These are phyloP conservation scores for Ophiosphaerella narmari DNA, from an alignment of 2,329 filamentous ascomycete genomes.

Conservation along the genomic window DNA sequence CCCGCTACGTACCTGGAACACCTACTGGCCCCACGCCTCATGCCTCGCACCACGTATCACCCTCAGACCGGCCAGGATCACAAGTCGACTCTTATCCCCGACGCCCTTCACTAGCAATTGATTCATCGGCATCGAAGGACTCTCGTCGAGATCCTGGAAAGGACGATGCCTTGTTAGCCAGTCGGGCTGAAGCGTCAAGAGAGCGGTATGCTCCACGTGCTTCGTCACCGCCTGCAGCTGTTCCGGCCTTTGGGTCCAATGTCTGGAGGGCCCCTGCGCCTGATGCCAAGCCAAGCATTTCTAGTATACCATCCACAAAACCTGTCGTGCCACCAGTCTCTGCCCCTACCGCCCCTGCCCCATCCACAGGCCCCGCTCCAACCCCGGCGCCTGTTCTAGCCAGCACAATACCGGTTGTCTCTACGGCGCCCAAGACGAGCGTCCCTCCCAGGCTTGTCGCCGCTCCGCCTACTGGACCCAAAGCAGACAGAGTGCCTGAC, in stretches of 20 bases:
- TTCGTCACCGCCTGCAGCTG: conserved; percentile 59
- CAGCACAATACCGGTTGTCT: conserved; percentile 7
- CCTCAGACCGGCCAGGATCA: conserved; percentile 37
- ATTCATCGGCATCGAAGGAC: conserved; percentile 39
- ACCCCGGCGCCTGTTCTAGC: conserved; percentile 23
- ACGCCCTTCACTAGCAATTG: conserved; percentile 43
- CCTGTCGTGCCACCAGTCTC: conserved; percentile 24
- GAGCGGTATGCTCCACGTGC: conserved; percentile 53
- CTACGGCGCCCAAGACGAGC: conserved; percentile 37
- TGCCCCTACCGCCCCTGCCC: conserved; percentile 25
- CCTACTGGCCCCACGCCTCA: conserved; percentile 41
- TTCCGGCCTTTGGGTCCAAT: conserved; percentile 60
- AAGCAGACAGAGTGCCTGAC: conserved; percentile 42
- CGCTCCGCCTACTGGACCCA: conserved; percentile 49
- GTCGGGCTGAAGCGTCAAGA: conserved; percentile 52
- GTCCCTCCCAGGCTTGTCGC: conserved; percentile 44
- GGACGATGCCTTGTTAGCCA: conserved; percentile 51
- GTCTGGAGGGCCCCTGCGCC: conserved; percentile 49
- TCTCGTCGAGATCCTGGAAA: conserved; percentile 48
- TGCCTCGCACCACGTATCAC: conserved; percentile 37
- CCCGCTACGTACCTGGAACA: conserved; percentile 39
- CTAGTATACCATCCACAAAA: conserved; percentile 34
- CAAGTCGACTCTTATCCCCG: conserved; percentile 42
- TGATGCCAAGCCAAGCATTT: conserved; percentile 36
- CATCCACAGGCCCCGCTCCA: conserved; percentile 19